These are phyloP conservation scores for Ophiobolus disseminans DNA, from an alignment of 2,329 filamentous ascomycete genomes.

Conservation along the genomic window DNA sequence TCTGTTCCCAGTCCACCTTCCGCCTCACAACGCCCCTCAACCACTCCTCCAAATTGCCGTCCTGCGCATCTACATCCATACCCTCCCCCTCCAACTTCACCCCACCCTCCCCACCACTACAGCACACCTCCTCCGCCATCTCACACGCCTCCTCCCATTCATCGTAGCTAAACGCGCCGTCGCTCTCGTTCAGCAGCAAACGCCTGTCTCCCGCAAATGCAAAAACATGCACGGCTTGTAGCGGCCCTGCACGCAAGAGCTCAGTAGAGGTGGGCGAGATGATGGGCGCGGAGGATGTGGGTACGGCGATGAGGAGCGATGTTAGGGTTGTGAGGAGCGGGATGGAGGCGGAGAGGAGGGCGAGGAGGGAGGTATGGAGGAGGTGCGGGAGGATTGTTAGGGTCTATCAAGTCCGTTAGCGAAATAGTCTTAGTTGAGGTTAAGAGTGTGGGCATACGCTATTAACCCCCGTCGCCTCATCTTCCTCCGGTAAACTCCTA, in stretches of 20 bases:
- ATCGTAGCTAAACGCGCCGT: conserved; percentile 76
- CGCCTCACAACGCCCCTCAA: conserved; percentile 49
- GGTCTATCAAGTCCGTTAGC: conserved; percentile 61
- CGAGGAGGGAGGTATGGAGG: conserved; percentile 81
- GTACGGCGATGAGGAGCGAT: conserved; percentile 81
- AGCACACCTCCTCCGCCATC: conserved; percentile 71
- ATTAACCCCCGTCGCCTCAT: conserved; percentile 65
- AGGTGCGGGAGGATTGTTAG: conserved; percentile 81
- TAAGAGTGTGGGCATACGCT: conserved; percentile 58
- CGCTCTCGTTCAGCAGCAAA: conserved; percentile 79
- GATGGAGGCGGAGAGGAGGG: conserved; percentile 81
- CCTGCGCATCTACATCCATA: conserved; percentile 49
- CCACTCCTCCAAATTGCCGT: conserved; percentile 46
- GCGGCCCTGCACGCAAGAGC: conserved; percentile 68
- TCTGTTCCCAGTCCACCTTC: conserved; percentile 50
- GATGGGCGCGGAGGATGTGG: conserved; percentile 61
- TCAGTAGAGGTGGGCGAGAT: conserved; percentile 67
- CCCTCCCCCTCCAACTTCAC: conserved; percentile 42
- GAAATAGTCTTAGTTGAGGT: conserved; percentile 4
- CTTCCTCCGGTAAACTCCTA: conserved; percentile 71
- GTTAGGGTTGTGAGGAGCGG: conserved; percentile 80
- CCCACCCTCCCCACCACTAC: conserved; percentile 51
- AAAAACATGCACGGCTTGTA: conserved; percentile 86
- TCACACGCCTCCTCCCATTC: conserved; percentile 77
- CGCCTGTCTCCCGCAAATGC: conserved; percentile 73